phyloP scores from a whole-genome alignment of 2,329 filamentous ascomycete species.

The Venturia effusa region DNA sequence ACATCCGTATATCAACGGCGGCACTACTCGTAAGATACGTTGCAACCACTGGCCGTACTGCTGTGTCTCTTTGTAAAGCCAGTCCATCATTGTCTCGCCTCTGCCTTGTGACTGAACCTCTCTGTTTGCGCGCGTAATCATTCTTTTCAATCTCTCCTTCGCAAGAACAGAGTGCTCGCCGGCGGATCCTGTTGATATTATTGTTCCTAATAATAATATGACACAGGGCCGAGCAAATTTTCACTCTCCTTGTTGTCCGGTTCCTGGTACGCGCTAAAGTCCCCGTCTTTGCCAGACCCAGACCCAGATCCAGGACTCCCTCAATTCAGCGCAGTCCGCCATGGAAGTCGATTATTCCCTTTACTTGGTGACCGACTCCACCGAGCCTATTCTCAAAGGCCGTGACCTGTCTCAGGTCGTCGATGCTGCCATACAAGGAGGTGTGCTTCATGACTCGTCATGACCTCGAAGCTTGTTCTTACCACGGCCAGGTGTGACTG shows the following conservation, averaged over 20 bases:
- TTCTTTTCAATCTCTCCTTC: neutral
- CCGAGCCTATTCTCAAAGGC: conserved; percentile 66
- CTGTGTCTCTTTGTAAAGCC: too few relatives aligned
- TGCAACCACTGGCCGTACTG: too few relatives aligned
- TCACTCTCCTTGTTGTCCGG: neutral
- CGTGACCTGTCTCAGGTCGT: conserved; percentile 64
- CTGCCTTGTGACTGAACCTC: too few relatives aligned
- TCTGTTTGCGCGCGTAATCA: neutral
- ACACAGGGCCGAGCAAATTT: neutral
- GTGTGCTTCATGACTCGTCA: conserved; percentile 30
- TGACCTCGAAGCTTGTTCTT: neutral
- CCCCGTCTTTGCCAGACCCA: neutral
- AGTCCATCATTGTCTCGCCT: too few relatives aligned
- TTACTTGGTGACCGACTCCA: conserved; percentile 90
- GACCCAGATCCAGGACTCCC: too few relatives aligned
- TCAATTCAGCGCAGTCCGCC: conserved; percentile 11
- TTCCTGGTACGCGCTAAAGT: neutral
- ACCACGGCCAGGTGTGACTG: conserved; percentile 47
- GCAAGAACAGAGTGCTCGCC: too few relatives aligned
- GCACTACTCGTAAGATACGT: too few relatives aligned
- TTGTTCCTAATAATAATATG: neutral
- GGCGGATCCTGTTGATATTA: too few relatives aligned
- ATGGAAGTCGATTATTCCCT: conserved; percentile 59
- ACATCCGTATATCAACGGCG: too few relatives aligned
- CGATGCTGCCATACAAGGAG: conserved; percentile 62